Percentiles rank a stretch among this genome's conserved stretches.
Conservation (phyloP, 768 basidiomycete genomes). For the Porphyrellus cyaneotinctus region DNA sequence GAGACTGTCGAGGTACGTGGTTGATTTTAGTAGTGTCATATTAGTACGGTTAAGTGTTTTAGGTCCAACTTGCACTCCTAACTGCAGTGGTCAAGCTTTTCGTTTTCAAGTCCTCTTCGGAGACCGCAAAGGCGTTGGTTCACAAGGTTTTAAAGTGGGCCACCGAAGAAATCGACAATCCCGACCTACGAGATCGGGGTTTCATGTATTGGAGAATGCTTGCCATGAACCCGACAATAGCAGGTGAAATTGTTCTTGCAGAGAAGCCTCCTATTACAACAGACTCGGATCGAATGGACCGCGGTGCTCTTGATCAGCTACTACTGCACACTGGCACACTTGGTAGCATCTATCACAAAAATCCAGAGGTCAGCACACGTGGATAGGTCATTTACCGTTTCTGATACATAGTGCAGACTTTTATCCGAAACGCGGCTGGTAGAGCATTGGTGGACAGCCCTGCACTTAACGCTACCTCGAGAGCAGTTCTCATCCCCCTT, state of each 20-base stretch:
- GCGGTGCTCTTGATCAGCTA: constrained; percentile 92
- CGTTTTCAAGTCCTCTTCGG: constrained; percentile 80
- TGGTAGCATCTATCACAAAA: constrained; percentile 97
- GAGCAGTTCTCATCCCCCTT: constrained; percentile 63
- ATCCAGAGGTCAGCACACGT: constrained; percentile 67
- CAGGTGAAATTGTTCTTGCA: constrained; percentile 84
- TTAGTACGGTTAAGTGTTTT: neutral
- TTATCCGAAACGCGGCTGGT: constrained; percentile 86
- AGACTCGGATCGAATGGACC: constrained; percentile 96
- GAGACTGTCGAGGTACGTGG: constrained; percentile 83
- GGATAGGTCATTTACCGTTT: neutral
- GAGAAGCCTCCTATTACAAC: constrained; percentile 98
- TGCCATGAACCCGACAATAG: constrained; percentile 85
- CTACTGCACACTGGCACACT: constrained; percentile 90
- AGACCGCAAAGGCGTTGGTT: constrained; percentile 82
- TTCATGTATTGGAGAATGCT: constrained; percentile 99
- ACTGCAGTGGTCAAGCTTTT: constrained; percentile 96
- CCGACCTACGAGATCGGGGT: constrained; percentile 93
- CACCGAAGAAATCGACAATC: constrained; percentile 97
- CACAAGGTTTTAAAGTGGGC: constrained; percentile 96
- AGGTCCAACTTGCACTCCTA: constrained; percentile 94
- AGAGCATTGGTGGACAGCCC: constrained; percentile 84
- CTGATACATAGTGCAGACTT: constrained; percentile 54
- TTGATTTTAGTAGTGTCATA: neutral
- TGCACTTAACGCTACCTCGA: constrained; percentile 80